A percentile compares a stretch with the other conserved stretches of the same genome.
These are phyloP conservation scores for Huntiella omanensis DNA, from an alignment of 2,329 filamentous ascomycete genomes.

Conservation along the genomic window DNA sequence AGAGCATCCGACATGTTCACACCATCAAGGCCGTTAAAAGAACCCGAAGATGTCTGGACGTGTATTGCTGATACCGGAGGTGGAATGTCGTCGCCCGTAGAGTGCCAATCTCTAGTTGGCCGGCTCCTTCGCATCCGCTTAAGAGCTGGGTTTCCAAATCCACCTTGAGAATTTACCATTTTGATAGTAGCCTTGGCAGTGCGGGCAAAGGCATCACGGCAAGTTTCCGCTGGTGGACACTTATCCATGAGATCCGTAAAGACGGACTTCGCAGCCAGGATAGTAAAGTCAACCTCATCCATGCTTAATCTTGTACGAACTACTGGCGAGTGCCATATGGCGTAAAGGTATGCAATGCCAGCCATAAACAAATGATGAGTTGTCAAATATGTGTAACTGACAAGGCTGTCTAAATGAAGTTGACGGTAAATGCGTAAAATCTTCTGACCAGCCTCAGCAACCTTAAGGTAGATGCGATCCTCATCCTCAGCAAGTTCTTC, in stretches of 20 bases:
- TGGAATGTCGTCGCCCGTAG: constrained; percentile 14
- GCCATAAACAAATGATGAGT: constrained; percentile 97
- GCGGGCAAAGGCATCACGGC: constrained; percentile 81
- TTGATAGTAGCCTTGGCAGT: constrained; percentile 91
- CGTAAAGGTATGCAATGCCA: constrained; percentile 87
- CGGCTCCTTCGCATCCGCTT: constrained; percentile 15
- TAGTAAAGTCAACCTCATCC: constrained; percentile 95
- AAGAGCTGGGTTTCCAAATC: constrained; percentile 39
- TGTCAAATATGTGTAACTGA: constrained; percentile 90
- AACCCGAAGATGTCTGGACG: not conserved
- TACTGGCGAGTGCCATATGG: constrained; percentile 86
- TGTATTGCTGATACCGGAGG: constrained; percentile 11
- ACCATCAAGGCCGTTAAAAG: constrained; percentile 14
- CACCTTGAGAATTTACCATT: constrained; percentile 78
- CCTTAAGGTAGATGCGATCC: constrained; percentile 81
- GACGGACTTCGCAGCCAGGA: constrained; percentile 81
- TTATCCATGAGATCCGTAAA: constrained; percentile 83
- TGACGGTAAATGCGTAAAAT: constrained; percentile 82
- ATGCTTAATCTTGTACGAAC: constrained; percentile 76
- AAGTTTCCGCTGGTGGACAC: constrained; percentile 86
- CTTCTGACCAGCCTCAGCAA: constrained; percentile 85
- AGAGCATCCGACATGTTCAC: constrained; percentile 23
- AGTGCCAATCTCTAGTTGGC: constrained; percentile 17
- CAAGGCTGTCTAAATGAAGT: constrained; percentile 67
- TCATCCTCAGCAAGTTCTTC: constrained; percentile 60